Evolutionary conservation across 495 filamentous ascomycete species (phyloP).

Genomic region (Pseudomonodictys pantanalensis): DNA sequence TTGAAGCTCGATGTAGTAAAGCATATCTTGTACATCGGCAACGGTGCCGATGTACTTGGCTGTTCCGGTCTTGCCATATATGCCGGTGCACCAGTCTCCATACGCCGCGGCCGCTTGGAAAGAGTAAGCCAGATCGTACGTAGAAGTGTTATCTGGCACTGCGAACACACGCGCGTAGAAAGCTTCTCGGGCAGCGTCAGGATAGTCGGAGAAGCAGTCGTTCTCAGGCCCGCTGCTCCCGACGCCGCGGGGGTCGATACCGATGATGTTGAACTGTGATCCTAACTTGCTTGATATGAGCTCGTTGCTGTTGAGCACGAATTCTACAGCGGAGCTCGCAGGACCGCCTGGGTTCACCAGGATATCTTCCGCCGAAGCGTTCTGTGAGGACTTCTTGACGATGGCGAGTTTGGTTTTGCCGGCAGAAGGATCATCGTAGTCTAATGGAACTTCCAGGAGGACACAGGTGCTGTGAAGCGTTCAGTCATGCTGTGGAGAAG

Average conservation of each 20-base stretch:
- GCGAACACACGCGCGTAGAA: conserved; percentile 33
- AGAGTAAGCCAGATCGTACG: conserved; percentile 32
- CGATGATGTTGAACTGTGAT: conserved; percentile 51
- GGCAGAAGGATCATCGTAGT: conserved; percentile 42
- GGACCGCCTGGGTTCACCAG: conserved; percentile 48
- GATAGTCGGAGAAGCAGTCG: conserved; percentile 47
- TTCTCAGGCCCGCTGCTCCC: conserved; percentile 39
- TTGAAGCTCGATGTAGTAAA: conserved; percentile 50
- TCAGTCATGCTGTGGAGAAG: not conserved
- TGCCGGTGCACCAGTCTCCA: conserved; percentile 34
- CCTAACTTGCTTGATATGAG: conserved; percentile 26
- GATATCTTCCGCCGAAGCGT: conserved; percentile 41
- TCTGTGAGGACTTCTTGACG: conserved; percentile 38
- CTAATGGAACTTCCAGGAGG: conserved; percentile 40
- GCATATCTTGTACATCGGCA: conserved; percentile 49
- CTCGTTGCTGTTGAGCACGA: not conserved
- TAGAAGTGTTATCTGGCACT: conserved; percentile 31
- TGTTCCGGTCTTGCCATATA: conserved; percentile 33
- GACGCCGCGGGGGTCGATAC: conserved; percentile 50
- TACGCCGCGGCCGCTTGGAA: conserved; percentile 36
- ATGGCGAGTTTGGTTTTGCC: conserved; percentile 37
- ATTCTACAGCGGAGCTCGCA: conserved; percentile 41
- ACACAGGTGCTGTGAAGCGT: conserved; percentile 27
- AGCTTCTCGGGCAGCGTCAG: conserved; percentile 23
- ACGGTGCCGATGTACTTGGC: conserved; percentile 48